Conservation (phyloP, 2,329 filamentous ascomycete species). For the Venturia carpophila region DNA sequence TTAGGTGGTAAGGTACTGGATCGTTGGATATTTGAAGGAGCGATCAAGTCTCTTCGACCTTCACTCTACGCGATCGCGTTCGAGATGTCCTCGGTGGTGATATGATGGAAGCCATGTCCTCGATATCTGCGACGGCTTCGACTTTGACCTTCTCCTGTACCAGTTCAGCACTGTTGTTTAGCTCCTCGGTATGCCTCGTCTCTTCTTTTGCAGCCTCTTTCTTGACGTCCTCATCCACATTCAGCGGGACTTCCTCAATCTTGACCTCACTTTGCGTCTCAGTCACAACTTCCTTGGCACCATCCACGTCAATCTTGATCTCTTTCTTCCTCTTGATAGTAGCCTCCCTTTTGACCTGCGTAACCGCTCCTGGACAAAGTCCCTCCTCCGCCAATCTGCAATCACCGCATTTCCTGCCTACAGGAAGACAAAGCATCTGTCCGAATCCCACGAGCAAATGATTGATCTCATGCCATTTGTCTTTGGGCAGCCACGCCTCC, state of each 20-base stretch:
- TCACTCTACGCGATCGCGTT: neutral
- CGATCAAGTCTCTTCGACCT: neutral
- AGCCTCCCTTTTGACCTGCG: constrained; percentile 43
- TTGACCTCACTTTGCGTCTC: constrained; percentile 20
- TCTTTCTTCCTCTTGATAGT: constrained; percentile 26
- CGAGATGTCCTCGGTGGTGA: neutral
- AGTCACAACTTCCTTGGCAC: constrained; percentile 28
- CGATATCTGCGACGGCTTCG: constrained; percentile 1
- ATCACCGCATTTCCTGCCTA: constrained; percentile 73
- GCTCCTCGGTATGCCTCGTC: no score
- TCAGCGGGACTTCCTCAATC: constrained; percentile 18
- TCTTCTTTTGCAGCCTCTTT: neutral
- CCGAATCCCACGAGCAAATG: constrained; percentile 80
- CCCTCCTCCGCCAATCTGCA: constrained; percentile 71
- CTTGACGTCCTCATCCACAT: neutral
- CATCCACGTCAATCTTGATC: constrained; percentile 26
- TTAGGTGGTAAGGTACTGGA: no score
- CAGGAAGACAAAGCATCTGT: constrained; percentile 75
- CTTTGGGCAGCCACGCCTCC: constrained; percentile 73
- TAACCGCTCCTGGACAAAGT: constrained; percentile 55
- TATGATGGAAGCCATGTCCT: neutral
- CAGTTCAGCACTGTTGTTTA: neutral
- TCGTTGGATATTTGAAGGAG: no score
- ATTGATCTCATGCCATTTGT: constrained; percentile 90
- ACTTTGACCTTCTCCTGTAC: neutral